phyloP scores from a whole-genome alignment of 2,329 filamentous ascomycete species.

The Zasmidium angulare region DNA sequence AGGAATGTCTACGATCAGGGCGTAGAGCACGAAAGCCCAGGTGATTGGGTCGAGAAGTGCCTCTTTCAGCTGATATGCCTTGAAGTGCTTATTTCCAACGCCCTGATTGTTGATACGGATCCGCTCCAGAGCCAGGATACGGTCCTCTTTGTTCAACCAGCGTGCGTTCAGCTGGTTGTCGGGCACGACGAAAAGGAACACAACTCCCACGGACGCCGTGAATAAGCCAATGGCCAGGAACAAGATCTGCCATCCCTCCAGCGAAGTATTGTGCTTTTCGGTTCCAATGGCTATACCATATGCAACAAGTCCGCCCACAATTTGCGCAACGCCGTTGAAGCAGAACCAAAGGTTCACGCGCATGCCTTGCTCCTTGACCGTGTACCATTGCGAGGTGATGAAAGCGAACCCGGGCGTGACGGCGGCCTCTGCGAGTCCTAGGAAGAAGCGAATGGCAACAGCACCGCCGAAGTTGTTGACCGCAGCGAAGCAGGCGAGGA shows the following conservation, averaged over 20 bases:
- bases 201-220: slow-evolving; percentile 41
- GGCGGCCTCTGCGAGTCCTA: slow-evolving; percentile 67
- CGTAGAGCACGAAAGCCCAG: slow-evolving; percentile 61
- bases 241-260: slow-evolving; percentile 66
- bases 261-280: slow-evolving; percentile 53
- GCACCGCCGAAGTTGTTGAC: slow-evolving; percentile 61
- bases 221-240: slow-evolving; percentile 48
- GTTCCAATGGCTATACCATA: slow-evolving; percentile 63
- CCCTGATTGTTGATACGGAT: slow-evolving; percentile 75
- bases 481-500: slow-evolving; percentile 63
- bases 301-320: slow-evolving; percentile 62
- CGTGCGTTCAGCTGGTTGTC: slow-evolving; percentile 62
- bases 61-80: slow-evolving; percentile 60
- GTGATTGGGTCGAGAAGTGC: slow-evolving; percentile 58
- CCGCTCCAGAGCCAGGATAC: slow-evolving; percentile 66
- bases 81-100: slow-evolving; percentile 56
- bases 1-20: slow-evolving; percentile 57
- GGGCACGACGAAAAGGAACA: slow-evolving; percentile 51
- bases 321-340: slow-evolving; percentile 65
- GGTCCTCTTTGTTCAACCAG: slow-evolving; percentile 66
- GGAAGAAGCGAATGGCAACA: slow-evolving; percentile 65
- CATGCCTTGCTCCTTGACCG: slow-evolving; percentile 64
- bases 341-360: slow-evolving; percentile 67
- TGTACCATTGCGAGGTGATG: slow-evolving; percentile 71
- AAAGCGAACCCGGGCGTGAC: slow-evolving; percentile 69